These are phyloP conservation scores for Sextonia rubra DNA, from an alignment of 164 flowering plant species.

Conservation along the genomic window DNA sequence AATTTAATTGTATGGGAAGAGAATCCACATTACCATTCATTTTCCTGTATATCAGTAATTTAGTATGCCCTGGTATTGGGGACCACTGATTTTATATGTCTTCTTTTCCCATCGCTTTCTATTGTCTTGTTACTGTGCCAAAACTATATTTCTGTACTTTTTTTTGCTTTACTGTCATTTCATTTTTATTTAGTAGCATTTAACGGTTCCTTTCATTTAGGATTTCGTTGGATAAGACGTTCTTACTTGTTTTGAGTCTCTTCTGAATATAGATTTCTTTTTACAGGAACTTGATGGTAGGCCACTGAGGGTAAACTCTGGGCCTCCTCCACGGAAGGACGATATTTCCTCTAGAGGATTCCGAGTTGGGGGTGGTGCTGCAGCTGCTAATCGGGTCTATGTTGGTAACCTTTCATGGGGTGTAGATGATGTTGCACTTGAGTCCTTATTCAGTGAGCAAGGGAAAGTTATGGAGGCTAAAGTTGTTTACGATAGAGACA, in stretches of 20 bases:
- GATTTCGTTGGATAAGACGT: not conserved
- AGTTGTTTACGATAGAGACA: slow-evolving; percentile 84
- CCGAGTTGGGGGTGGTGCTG: slow-evolving; percentile 20
- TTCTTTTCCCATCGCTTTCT: too few species aligned
- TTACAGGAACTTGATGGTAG: slow-evolving; percentile 49
- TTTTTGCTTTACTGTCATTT: too few species aligned
- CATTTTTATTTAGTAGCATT: too few species aligned
- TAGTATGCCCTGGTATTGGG: too few species aligned
- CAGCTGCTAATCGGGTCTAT: slow-evolving; percentile 36
- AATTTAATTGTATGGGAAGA: too few species aligned
- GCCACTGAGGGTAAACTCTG: slow-evolving; percentile 47
- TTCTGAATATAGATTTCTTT: not conserved
- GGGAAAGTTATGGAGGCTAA: slow-evolving; percentile 81
- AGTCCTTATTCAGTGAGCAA: slow-evolving; percentile 69
- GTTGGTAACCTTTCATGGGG: slow-evolving; percentile 95
- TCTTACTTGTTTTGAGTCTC: not conserved
- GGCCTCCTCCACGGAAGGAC: slow-evolving; percentile 51
- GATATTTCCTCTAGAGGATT: slow-evolving; percentile 27
- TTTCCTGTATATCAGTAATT: too few species aligned
- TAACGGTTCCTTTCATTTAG: too few species aligned
- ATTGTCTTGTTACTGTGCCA: too few species aligned
- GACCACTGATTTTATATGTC: too few species aligned
- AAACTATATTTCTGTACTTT: too few species aligned
- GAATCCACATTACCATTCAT: too few species aligned
- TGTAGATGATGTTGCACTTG: slow-evolving; percentile 75